Conservation (phyloP, 2,329 filamentous ascomycete genomes). For the Penicillium sumatraense region DNA sequence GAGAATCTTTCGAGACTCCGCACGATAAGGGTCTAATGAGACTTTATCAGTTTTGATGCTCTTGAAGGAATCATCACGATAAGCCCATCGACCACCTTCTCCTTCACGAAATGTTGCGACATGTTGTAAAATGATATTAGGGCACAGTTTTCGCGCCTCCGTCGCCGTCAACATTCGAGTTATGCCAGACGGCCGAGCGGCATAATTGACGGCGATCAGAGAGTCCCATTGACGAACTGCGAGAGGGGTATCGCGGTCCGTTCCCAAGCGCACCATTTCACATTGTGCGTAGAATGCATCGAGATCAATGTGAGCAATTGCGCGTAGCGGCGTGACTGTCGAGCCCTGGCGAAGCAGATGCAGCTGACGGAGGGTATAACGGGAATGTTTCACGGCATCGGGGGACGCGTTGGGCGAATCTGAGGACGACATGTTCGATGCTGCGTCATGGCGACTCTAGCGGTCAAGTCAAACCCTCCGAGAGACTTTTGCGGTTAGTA, state of each 20-base stretch:
- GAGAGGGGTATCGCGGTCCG: slow-evolving; percentile 76
- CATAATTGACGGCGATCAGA: slow-evolving; percentile 95
- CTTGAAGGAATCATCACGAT: slow-evolving; percentile 77
- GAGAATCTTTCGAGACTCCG: slow-evolving; percentile 82
- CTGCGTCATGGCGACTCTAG: slow-evolving; percentile 24
- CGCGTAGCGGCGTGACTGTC: slow-evolving; percentile 76
- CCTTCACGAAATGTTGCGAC: slow-evolving; percentile 95
- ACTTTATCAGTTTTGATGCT: slow-evolving; percentile 91
- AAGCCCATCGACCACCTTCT: slow-evolving; percentile 82
- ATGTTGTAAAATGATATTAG: slow-evolving; percentile 82
- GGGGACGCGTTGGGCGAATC: slow-evolving; percentile 28
- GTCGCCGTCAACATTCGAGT: slow-evolving; percentile 75
- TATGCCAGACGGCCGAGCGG: slow-evolving; percentile 80
- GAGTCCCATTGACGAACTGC: slow-evolving; percentile 96
- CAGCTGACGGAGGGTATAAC: slow-evolving; percentile 84
- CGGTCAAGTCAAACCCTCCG: slow-evolving; percentile 2
- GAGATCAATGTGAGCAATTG: slow-evolving; percentile 89
- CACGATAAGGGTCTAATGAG: slow-evolving; percentile 86
- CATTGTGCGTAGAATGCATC: slow-evolving; percentile 98
- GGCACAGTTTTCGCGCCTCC: slow-evolving; percentile 87
- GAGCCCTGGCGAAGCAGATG: slow-evolving; percentile 73
- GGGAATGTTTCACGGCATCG: slow-evolving; percentile 56
- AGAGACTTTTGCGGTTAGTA: not conserved
- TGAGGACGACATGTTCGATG: slow-evolving; percentile 58
- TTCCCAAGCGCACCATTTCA: slow-evolving; percentile 83